Evolutionary conservation across 495 filamentous ascomycete species (phyloP).

Genomic region (Apodospora peruviana): DNA sequence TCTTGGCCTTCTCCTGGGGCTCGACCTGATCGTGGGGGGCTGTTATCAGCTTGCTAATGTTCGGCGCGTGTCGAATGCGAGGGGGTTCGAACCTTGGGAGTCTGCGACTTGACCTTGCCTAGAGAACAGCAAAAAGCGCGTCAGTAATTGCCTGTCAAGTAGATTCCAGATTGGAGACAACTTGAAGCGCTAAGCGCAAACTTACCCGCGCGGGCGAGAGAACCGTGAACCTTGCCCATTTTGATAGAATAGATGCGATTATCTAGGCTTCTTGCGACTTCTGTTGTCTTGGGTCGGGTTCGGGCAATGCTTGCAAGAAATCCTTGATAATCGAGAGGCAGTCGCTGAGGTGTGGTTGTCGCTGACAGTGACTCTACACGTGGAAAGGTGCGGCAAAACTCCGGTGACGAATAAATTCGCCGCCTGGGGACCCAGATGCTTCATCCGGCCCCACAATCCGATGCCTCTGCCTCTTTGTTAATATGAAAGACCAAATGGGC

Average conservation of each 20-base stretch:
- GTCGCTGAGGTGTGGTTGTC: background rate
- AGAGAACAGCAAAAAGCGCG: slow-evolving; percentile 1
- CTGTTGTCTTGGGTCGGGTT: background rate
- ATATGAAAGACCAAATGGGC: too few relatives aligned
- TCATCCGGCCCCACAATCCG: background rate
- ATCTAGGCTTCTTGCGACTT: background rate
- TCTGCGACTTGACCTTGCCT: slow-evolving; percentile 47
- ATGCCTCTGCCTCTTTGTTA: too few relatives aligned
- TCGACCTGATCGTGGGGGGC: slow-evolving; percentile 8
- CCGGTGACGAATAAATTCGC: too few relatives aligned
- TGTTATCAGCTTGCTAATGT: too few relatives aligned
- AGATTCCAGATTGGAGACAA: slow-evolving; percentile 3
- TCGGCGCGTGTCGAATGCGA: too few relatives aligned
- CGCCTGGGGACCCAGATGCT: too few relatives aligned
- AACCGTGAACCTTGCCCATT: slow-evolving; percentile 91
- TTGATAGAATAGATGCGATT: slow-evolving; percentile 27
- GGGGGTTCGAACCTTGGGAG: slow-evolving; percentile 37
- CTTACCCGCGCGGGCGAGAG: slow-evolving; percentile 87
- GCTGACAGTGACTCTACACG: background rate
- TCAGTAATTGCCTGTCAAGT: slow-evolving; percentile 13
- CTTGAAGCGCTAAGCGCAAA: background rate
- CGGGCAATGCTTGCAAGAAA: background rate
- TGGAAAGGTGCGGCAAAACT: background rate
- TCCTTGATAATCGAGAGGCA: background rate
- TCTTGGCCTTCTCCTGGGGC: slow-evolving; percentile 57